Evolutionary conservation across 345 rosid genomes (phyloP), one percentile per base, ranked within the genome.

Genomic region (Passiflora organensis): DNA sequence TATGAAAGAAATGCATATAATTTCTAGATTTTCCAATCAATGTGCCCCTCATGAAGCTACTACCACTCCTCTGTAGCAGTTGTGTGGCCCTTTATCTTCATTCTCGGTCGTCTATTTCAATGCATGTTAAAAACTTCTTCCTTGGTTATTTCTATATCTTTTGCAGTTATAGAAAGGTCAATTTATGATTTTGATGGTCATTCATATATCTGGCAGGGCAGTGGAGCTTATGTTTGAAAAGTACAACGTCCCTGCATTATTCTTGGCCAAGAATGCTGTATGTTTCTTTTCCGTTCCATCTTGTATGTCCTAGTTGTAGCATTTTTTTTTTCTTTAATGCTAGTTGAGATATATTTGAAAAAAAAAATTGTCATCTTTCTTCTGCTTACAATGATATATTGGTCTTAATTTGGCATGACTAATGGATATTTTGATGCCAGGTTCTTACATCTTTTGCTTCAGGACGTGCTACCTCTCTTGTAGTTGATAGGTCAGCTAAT

Each of bases 261-360:
- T 94, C 79, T 71, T 89, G 87, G 89, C 99, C 62, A 94, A 94
- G 78, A 94, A 94, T 62, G 97, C 97, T 68, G 99, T 91, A 87
- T 60, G 78, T 28, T 56, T 66, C 68, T 53, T 19, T 45, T 55
- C 46, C 60, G 13, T 69, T 38, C 22, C 8, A 46, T 16, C 48
- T 54, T 14, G 2, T 19, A 21, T 49, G 45, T 60, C 19, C 49
- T 32, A 46, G 6, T 48, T 53, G 53, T 44, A 18, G 43, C 41
- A 14, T 23, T 16, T 53, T 25, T 51, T n/a, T 66, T 28, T 25
- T 42, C 13, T 48, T 55, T 10, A 48, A 37, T 23, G 12, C 13
- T 32, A 50, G 36, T 44, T 28, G 6, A 25, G 18, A 9, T 12
- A 50, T 20, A 4, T 21, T 37, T 20, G n/a, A n/a, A n/a, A n/a